Evolutionary conservation across 805 yeast species (phyloP).

Genomic region (Schwanniomyces vanrijiae): DNA sequence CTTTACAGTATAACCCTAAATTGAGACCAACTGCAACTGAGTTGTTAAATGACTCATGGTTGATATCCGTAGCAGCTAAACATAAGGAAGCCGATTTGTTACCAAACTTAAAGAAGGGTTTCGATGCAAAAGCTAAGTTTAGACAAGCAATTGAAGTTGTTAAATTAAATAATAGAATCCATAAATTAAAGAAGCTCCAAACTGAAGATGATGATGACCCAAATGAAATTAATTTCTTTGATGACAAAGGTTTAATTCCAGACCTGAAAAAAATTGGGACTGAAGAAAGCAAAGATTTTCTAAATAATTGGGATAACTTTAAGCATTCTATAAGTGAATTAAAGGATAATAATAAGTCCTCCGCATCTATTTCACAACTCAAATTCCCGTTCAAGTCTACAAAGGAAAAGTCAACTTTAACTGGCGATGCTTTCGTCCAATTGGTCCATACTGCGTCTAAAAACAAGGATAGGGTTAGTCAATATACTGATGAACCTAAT

Average conservation of each 20-base stretch:
- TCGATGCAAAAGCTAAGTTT: constrained; percentile 81
- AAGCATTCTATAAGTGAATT: constrained; percentile 21
- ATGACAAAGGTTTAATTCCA: constrained; percentile 26
- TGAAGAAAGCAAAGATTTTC: constrained; percentile 10
- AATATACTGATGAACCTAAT: not conserved
- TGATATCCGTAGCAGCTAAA: constrained; percentile 46
- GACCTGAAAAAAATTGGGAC: constrained; percentile 6
- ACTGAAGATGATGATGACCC: constrained; percentile 58
- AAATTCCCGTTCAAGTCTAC: constrained; percentile 8
- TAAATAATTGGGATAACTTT: constrained; percentile 30
- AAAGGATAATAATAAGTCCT: constrained; percentile 15
- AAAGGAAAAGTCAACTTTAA: constrained; percentile 29
- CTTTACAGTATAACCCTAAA: constrained; percentile 66
- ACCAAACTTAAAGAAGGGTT: constrained; percentile 76
- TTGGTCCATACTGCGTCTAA: constrained; percentile 68
- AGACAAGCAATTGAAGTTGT: constrained; percentile 85
- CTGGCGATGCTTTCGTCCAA: constrained; percentile 63
- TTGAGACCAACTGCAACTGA: constrained; percentile 68
- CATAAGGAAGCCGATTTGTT: constrained; percentile 65
- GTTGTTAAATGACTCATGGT: constrained; percentile 74
- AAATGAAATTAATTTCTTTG: constrained; percentile 43
- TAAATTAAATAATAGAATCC: constrained; percentile 74
- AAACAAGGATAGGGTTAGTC: constrained; percentile 48
- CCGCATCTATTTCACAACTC: constrained; percentile 19
- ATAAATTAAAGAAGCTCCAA: constrained; percentile 63